Conservation (phyloP, 345 rosid genomes). For the Euclidium syriacum region DNA sequence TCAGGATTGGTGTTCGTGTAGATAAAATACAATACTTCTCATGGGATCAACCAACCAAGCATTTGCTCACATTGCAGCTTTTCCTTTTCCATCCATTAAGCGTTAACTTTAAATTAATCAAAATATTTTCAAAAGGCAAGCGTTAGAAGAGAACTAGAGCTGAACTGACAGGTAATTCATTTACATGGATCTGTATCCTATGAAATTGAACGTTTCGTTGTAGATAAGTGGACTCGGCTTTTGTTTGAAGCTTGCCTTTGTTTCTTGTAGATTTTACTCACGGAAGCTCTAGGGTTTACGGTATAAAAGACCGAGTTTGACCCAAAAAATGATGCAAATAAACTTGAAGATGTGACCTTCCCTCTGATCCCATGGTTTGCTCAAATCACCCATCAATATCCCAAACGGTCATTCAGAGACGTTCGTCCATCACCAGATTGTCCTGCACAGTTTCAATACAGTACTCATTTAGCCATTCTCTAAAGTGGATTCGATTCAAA, state of each 20-base stretch:
- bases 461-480: background rate
- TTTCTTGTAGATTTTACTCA: background rate
- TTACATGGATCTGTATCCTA: background rate
- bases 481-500: background rate
- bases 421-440: conserved; percentile 98
- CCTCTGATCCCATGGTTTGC: background rate
- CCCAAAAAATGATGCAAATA: background rate
- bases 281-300: background rate
- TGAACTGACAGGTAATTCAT: background rate
- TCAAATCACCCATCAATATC: conserved; percentile 43
- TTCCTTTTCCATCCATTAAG: too few relatives aligned
- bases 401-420: conserved; percentile 70
- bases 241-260: background rate
- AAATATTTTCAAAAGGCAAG: too few relatives aligned
- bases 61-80: too few relatives aligned
- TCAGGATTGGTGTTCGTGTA: too few relatives aligned
- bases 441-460: conserved; percentile 42
- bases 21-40: too few relatives aligned
- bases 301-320: background rate
- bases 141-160: background rate
- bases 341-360: background rate
- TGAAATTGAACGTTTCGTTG: background rate
- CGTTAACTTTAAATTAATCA: background rate
- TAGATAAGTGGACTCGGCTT: background rate
- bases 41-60: too few relatives aligned